Evolutionary conservation across 2,329 filamentous ascomycete species (phyloP).

Genomic region (Cladosporium oxysporum): DNA sequence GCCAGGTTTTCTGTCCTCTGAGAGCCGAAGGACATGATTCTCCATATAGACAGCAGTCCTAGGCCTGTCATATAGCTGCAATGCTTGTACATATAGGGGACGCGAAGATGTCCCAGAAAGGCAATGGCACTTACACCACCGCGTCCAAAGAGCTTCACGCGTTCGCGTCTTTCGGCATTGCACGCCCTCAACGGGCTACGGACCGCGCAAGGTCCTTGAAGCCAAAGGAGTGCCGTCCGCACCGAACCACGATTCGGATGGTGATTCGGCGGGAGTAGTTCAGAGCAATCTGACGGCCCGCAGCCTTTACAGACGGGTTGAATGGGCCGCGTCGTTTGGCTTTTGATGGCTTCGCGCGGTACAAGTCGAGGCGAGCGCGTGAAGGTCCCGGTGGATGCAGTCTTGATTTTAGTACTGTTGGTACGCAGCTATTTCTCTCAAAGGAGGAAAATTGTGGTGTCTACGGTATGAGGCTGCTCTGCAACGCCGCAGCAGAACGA

Average conservation of each 20-base stretch:
- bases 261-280: conserved; percentile 18
- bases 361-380: conserved; percentile 14
- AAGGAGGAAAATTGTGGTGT: not conserved
- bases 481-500: not conserved
- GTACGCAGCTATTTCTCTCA: not conserved
- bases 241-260: not conserved
- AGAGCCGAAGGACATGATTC: not conserved
- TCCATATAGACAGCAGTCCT: not conserved
- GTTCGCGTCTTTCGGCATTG: not conserved
- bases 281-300: conserved; percentile 13
- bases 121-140: not conserved
- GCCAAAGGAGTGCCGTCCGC: conserved; percentile 8
- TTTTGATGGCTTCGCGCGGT: not conserved
- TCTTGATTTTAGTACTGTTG: not conserved
- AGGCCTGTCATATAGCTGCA: not conserved
- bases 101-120: not conserved
- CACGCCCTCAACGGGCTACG: conserved; percentile 4
- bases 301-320: not conserved
- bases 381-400: conserved; percentile 6
- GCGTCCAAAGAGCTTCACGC: not conserved
- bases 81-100: not conserved
- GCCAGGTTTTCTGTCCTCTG: not conserved
- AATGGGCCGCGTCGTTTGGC: not conserved
- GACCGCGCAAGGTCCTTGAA: conserved; percentile 12
- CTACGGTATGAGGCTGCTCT: not conserved